Evolutionary conservation across 1,284 basidiomycete species (phyloP), one percentile per base, ranked within the genome.

Genomic region (Cryptococcus sp.): DNA sequence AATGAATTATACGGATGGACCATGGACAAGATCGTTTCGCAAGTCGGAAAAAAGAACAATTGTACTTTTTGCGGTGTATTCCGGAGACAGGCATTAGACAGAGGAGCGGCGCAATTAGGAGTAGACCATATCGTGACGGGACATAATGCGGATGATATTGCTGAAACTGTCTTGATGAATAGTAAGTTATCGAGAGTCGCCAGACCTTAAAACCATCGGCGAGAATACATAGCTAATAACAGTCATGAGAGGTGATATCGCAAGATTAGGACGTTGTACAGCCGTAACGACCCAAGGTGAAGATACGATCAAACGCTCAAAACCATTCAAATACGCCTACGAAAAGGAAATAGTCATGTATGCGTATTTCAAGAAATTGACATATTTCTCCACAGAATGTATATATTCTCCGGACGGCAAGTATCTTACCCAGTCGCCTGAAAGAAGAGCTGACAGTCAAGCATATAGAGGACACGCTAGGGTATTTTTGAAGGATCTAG

Each of bases 271-370:
- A 14, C 81, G 94, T 48, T 98, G 94, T 73, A 98, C 94, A 0
- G 81, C 86, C 43, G 94, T 99, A 53, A 92, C 90, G 49, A 93
- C 93, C 0, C 85, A 91, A 67, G 88, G 88, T 34, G 91, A 93
- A 71, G 89, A 93, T 66, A 94, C 91, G 0, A 98, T 98, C 70
- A 90, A 86, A 72, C 83, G 96, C 44, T 93, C 89, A 55, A 99
- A 99, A 77, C 94, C 94, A 2, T 98, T 99, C 82, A 98, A 98
- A 75, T 93, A 98, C 67, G 87, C 92, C 0, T 98, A 98, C 69
- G 96, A 99, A 77, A 99, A 99, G 77, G 94, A 99, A 76, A 98
- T 99, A 43, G 94, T 99, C 59, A 97, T 99, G 93, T 96, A 97
- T 71, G 93, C 93, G 10, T 97, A 97, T 77, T 97, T 97, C 78